Conservation (phyloP, 2,329 filamentous ascomycete species). For the Fusarium sp. region DNA sequence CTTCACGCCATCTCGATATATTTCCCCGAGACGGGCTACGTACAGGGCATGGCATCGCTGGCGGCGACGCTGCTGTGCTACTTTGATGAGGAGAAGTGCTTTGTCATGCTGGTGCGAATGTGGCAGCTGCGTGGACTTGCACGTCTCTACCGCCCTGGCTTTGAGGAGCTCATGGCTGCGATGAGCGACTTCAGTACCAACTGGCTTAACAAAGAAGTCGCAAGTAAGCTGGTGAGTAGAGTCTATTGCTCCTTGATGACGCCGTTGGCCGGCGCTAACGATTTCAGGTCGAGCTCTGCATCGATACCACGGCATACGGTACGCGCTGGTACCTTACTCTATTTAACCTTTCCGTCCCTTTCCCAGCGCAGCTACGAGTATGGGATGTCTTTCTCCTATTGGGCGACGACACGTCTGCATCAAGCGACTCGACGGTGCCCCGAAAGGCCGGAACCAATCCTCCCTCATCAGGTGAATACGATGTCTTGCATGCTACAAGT, state of each 20-base stretch:
- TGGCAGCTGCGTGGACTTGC: constrained; percentile 92
- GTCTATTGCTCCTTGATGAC: constrained; percentile 47
- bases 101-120: constrained; percentile 95
- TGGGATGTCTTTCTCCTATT: constrained; percentile 99
- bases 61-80: constrained; percentile 95
- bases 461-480: constrained; percentile 67
- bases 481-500: constrained; percentile 89
- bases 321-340: constrained; percentile 97
- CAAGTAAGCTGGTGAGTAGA: constrained; percentile 79
- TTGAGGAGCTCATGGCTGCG: constrained; percentile 87
- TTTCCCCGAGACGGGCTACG: constrained; percentile 91
- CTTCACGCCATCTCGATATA: constrained; percentile 93
- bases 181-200: constrained; percentile 85
- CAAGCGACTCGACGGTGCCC: constrained; percentile 21
- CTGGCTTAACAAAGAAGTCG: constrained; percentile 88
- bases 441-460: constrained; percentile 35
- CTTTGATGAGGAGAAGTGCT: constrained; percentile 93
- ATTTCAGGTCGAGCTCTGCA: constrained; percentile 76
- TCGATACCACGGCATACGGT: constrained; percentile 92
- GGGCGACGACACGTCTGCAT: constrained; percentile 57
- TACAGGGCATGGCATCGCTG: constrained; percentile 96
- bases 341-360: constrained; percentile 97
- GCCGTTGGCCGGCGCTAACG: constrained; percentile 19
- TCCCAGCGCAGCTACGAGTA: constrained; percentile 90
- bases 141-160: constrained; percentile 84